phyloP scores from a whole-genome alignment of 202 grass and related monocot species.

The Panicum hallii region DNA sequence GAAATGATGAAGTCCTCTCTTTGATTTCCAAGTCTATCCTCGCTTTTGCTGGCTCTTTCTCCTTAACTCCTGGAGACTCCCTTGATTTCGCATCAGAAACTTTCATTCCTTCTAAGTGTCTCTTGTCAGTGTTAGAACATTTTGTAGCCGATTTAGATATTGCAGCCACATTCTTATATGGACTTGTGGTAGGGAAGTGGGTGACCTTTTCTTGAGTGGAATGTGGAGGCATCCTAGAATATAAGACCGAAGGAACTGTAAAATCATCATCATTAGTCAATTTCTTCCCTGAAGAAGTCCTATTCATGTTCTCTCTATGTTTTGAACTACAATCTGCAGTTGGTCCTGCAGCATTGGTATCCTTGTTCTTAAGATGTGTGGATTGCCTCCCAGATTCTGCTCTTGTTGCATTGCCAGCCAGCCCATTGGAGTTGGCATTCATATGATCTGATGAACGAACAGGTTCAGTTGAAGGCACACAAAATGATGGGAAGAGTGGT shows the following conservation, averaged over 20 bases:
- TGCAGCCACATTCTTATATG: conserved; percentile 46
- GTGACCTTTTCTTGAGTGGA: conserved; percentile 45
- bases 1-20: conserved; percentile 45
- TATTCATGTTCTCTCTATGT: conserved; percentile 37
- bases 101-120: conserved; percentile 42
- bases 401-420: conserved; percentile 18
- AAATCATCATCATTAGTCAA: conserved; percentile 81
- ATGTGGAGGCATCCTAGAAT: conserved; percentile 40
- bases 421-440: conserved; percentile 48
- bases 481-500: conserved; percentile 62
- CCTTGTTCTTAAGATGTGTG: conserved; percentile 54
- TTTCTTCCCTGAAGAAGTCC: conserved; percentile 51
- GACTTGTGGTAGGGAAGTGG: conserved; percentile 17
- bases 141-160: conserved; percentile 41
- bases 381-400: conserved; percentile 52
- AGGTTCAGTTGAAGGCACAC: conserved; percentile 52
- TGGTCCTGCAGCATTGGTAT: conserved; percentile 40
- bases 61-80: conserved; percentile 34
- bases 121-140: conserved; percentile 39
- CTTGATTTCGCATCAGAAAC: conserved; percentile 44
- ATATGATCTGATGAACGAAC: conserved; percentile 49
- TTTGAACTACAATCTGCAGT: conserved; percentile 52
- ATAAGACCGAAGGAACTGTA: conserved; percentile 70
- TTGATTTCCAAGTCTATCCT: conserved; percentile 35
- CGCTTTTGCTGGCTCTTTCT: conserved; percentile 30